A percentile compares a stretch with the other conserved stretches of the same genome.
These are phyloP conservation scores for Picochlorum sp. DNA, from an alignment of 139 green algal genomes.

Conservation along the genomic window DNA sequence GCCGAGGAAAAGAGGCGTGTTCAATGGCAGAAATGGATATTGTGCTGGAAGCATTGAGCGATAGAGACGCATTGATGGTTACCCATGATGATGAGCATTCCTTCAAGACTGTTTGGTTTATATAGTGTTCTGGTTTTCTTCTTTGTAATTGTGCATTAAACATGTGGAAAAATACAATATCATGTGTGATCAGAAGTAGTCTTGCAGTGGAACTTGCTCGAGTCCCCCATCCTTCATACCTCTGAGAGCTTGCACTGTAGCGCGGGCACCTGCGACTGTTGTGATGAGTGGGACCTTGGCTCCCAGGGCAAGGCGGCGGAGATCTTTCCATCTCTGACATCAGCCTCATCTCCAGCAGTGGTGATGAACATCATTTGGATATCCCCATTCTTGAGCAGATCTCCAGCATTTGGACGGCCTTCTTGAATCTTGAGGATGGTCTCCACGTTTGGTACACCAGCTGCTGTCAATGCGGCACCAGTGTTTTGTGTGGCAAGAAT, in stretches of 20 bases:
- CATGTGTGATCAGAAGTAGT: slow-evolving; percentile 45
- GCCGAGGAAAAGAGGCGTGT: neutral
- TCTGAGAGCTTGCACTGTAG: slow-evolving; percentile 74
- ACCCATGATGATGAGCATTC: slow-evolving; percentile 2
- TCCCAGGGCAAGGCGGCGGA: slow-evolving; percentile 78
- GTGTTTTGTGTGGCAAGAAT: slow-evolving; percentile 86
- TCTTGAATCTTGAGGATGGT: slow-evolving; percentile 96
- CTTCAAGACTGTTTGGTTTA: slow-evolving; percentile 8
- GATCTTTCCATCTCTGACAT: slow-evolving; percentile 85
- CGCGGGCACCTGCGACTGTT: slow-evolving; percentile 79
- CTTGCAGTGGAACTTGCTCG: slow-evolving; percentile 74
- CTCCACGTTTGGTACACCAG: slow-evolving; percentile 36
- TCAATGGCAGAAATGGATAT: slow-evolving; percentile 6
- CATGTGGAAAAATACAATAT: slow-evolving; percentile 5
- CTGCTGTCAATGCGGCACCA: slow-evolving; percentile 42
- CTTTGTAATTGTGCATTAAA: slow-evolving; percentile 6
- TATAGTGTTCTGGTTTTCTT: slow-evolving; percentile 3
- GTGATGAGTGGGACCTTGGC: slow-evolving; percentile 92
- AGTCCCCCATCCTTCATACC: slow-evolving; percentile 65
- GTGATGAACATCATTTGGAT: slow-evolving; percentile 93
- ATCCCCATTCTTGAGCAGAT: slow-evolving; percentile 75
- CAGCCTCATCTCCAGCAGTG: slow-evolving; percentile 72
- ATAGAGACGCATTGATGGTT: slow-evolving; percentile 16
- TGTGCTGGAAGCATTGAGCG: slow-evolving; percentile 15
- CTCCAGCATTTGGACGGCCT: slow-evolving; percentile 78